phyloP scores from a whole-genome alignment of 2,329 filamentous ascomycete genomes.

The Alternaria brassicicola region DNA sequence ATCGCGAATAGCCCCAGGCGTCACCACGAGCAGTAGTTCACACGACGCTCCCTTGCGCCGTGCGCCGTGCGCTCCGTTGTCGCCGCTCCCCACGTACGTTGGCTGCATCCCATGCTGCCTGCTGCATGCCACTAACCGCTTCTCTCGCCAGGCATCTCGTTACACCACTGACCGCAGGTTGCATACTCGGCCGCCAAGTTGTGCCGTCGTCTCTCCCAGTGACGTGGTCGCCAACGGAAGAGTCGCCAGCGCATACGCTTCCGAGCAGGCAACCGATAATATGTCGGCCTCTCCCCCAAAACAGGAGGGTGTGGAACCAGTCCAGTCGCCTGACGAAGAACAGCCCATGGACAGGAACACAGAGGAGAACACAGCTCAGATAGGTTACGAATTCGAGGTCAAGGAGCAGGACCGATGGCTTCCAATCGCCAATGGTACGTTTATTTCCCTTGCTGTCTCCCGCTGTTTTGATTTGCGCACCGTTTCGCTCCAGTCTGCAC shows the following conservation, averaged over 20 bases:
- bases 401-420: constrained; percentile 99
- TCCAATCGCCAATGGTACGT: constrained; percentile 99
- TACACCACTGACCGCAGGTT: constrained; percentile 37
- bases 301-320: constrained; percentile 86
- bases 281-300: constrained; percentile 94
- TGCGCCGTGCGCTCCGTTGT: constrained; percentile 21
- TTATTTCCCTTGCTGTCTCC: constrained; percentile 40
- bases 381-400: constrained; percentile 94
- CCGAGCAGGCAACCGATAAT: constrained; percentile 48
- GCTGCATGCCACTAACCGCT: constrained; percentile 46
- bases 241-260: constrained; percentile 57
- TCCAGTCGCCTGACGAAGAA: constrained; percentile 91
- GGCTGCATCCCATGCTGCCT: constrained; percentile 25
- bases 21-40: constrained; percentile 2
- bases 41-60: constrained; percentile 25
- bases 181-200: constrained; percentile 45
- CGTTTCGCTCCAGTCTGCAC: constrained; percentile 41
- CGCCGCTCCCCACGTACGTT: constrained; percentile 26
- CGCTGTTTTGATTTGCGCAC: constrained; percentile 49
- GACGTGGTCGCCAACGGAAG: constrained; percentile 52
- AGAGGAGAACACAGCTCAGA: constrained; percentile 76
- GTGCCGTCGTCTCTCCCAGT: constrained; percentile 38
- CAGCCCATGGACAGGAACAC: constrained; percentile 86
- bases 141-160: constrained; percentile 36
- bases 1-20: constrained; percentile 3